Percentiles rank a stretch among this genome's conserved stretches.
Evolutionary conservation across 768 basidiomycete species (phyloP).

Genomic region (Serpula lacrymans): DNA sequence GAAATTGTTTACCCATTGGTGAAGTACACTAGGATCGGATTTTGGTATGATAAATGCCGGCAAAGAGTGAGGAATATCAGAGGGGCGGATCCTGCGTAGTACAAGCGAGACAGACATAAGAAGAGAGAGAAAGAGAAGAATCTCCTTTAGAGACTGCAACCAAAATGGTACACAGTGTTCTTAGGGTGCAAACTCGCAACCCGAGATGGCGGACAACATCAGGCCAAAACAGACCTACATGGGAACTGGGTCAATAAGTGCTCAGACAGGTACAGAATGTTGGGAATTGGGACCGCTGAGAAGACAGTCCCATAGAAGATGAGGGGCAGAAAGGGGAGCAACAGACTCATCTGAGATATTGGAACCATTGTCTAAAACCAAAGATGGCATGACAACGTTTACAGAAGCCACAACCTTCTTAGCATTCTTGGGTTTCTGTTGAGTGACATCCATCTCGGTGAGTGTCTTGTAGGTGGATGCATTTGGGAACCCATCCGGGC

Average conservation of each 20-base stretch:
- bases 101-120: too few relatives aligned
- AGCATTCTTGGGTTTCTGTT: background rate
- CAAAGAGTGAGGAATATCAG: conserved; percentile 20
- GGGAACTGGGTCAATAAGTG: too few relatives aligned
- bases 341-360: conserved; percentile 7
- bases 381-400: conserved; percentile 7
- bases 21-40: conserved; percentile 22
- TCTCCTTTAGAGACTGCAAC: too few relatives aligned
- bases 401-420: background rate
- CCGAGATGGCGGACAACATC: too few relatives aligned
- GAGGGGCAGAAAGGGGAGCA: conserved; percentile 1
- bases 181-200: too few relatives aligned
- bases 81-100: too few relatives aligned
- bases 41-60: conserved; percentile 17
- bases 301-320: conserved; percentile 3
- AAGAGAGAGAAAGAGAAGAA: too few relatives aligned
- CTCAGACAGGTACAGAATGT: background rate
- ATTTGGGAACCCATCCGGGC: conserved; percentile 17
- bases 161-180: too few relatives aligned
- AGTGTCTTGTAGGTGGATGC: conserved; percentile 11
- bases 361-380: conserved; percentile 10
- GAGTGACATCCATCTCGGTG: conserved; percentile 5
- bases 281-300: background rate
- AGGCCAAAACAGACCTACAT: too few relatives aligned
- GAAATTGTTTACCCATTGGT: conserved; percentile 36